Conservation (phyloP, 371 early-diverging fungal genomes). For the Batkoa obscura region DNA sequence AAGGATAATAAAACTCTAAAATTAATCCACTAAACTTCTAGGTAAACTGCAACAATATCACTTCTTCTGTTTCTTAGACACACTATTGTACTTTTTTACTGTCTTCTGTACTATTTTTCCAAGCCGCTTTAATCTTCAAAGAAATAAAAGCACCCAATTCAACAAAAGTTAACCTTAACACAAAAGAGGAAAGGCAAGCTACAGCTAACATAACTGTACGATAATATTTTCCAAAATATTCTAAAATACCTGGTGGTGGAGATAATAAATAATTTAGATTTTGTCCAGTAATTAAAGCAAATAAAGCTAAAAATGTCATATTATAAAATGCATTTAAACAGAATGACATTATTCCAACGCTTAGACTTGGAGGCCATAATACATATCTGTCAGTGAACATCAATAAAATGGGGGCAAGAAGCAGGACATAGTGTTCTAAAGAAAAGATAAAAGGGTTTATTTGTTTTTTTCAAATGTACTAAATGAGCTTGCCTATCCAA, state of each 20-base stretch:
- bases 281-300: constrained; percentile 25
- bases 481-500: constrained; percentile 23
- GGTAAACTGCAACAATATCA: no score
- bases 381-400: constrained; percentile 31
- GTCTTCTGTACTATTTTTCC: no score
- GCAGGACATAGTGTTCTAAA: constrained; percentile 28
- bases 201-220: neutral
- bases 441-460: neutral
- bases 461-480: neutral
- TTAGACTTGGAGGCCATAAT: constrained; percentile 25
- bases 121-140: no score
- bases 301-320: constrained; percentile 23
- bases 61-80: no score
- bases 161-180: neutral
- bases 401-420: constrained; percentile 33
- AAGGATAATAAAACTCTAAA: no score
- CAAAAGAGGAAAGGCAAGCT: neutral
- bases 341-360: constrained; percentile 28
- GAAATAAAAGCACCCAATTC: no score
- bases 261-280: constrained; percentile 38
- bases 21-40: no score
- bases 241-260: constrained; percentile 26
- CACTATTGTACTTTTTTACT: no score
- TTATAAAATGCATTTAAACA: constrained; percentile 32
- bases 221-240: constrained; percentile 1